Evolutionary conservation across 2,329 filamentous ascomycete species (phyloP), one percentile per base, ranked within the genome.

Genomic region (Fusarium denticulatum): DNA sequence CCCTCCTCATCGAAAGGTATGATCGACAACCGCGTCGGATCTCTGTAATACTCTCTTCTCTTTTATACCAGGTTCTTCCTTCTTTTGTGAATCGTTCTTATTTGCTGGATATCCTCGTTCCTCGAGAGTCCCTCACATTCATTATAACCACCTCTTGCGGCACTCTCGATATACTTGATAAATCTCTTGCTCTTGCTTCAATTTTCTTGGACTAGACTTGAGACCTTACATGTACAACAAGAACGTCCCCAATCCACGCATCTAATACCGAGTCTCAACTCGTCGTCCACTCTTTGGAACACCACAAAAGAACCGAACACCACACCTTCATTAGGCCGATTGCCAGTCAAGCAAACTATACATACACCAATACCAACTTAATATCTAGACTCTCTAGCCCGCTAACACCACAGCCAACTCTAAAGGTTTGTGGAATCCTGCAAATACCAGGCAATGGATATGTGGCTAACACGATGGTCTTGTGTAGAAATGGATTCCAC

Each of bases 401-500:
- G 73, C 69, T 43, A 72, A 69, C 60, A 75, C 46, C 45, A 63
- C 37, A 57, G 50, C 57, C 62, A 71, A 67, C 57, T 59, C 28
- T 72, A 67, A 72, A 78, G 71, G 73, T 78, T 75, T 69, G 77
- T 78, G 68, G 67, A 71, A 72, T 68, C 64, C 60, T 62, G 40
- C 43, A 60, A 71, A 67, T 72, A 36, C 58, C 75, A 72, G 50
- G 26, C 24, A 49, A 50, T 43, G n/a, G 28, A 36, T 36, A 55
- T 55, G 43, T 71, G 69, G 69, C 76, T 76, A 67, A 74, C 69
- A 61, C 52, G 46, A 64, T 47, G 20, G 49, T 66, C 49, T 60
- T 14, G 39, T 46, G 60, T 74, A 81, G 83, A 84, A 85, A 94
- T 94, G 92, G 92, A 94, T 80, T 83, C 89, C 78, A 86, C 82